phyloP scores from a whole-genome alignment of 2,329 filamentous ascomycete species.

The Ascochyta pisi region DNA sequence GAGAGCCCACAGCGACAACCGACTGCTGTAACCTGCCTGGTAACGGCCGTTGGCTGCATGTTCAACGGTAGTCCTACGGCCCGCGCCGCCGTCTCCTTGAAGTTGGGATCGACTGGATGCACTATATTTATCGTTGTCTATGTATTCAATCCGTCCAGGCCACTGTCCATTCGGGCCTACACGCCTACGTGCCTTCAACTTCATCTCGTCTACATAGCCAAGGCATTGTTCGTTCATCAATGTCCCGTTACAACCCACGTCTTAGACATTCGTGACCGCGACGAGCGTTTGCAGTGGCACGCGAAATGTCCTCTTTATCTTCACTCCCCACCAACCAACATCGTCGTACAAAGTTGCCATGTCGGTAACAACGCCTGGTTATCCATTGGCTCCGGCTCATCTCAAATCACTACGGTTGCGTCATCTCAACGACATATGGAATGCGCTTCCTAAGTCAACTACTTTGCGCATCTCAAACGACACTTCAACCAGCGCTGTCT shows the following conservation, averaged over 20 bases:
- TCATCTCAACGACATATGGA: background rate
- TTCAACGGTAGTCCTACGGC: slow-evolving; percentile 10
- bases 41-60: slow-evolving; percentile 13
- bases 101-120: slow-evolving; percentile 1
- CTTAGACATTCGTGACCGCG: background rate
- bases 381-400: background rate
- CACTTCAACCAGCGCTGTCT: background rate
- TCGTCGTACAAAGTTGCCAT: background rate
- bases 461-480: background rate
- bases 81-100: slow-evolving; percentile 25
- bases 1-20: background rate
- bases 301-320: background rate
- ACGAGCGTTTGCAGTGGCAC: slow-evolving; percentile 1
- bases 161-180: slow-evolving; percentile 7
- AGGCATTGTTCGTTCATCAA: background rate
- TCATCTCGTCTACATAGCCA: slow-evolving; percentile 8
- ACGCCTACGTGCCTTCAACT: slow-evolving; percentile 5
- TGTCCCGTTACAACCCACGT: background rate
- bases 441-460: background rate
- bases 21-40: background rate
- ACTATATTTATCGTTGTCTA: background rate
- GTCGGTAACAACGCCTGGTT: slow-evolving; percentile 1
- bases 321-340: background rate
- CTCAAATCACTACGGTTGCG: background rate
- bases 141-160: background rate